Evolutionary conservation across 192 early-diverging fungal species (phyloP).

Genomic region (Backusella luteola): DNA sequence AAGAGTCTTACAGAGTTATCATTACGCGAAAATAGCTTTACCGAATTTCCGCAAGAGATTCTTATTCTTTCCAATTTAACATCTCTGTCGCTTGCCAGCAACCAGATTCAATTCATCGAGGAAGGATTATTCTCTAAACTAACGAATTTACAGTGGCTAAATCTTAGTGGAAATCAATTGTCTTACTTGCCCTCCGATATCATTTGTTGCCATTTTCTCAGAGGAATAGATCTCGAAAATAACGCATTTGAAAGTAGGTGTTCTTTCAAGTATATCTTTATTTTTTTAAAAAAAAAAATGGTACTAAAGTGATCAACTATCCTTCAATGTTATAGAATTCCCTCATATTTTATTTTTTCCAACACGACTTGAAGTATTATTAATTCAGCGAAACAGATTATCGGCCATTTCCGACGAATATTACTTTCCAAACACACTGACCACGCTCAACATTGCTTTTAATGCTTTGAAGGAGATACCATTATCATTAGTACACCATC

Average conservation of each 20-base stretch:
- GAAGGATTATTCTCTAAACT: constrained; percentile 14
- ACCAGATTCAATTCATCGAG: constrained; percentile 21
- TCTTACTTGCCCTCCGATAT: constrained; percentile 36
- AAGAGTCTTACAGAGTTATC: constrained; percentile 37
- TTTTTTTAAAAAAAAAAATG: background rate
- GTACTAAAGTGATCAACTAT: background rate
- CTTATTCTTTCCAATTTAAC: constrained; percentile 37
- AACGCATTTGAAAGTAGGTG: constrained; percentile 33
- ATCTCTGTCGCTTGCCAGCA: constrained; percentile 42
- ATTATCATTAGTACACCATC: constrained; percentile 13
- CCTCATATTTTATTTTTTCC: constrained; percentile 38
- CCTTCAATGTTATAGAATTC: constrained; percentile 8
- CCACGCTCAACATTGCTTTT: constrained; percentile 43
- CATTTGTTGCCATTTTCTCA: constrained; percentile 27
- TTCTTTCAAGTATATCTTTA: background rate
- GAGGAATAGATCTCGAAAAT: constrained; percentile 39
- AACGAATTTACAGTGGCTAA: constrained; percentile 18
- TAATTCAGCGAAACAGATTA: constrained; percentile 45
- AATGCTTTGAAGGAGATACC: constrained; percentile 40
- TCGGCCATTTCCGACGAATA: constrained; percentile 21
- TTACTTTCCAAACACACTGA: constrained; percentile 22
- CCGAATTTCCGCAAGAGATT: constrained; percentile 36
- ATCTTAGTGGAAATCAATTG: constrained; percentile 23
- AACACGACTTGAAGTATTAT: constrained; percentile 29
- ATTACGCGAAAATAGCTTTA: constrained; percentile 38